Evolutionary conservation across 2,329 filamentous ascomycete species (phyloP).

Genomic region (Arachnopeziza araneosa): DNA sequence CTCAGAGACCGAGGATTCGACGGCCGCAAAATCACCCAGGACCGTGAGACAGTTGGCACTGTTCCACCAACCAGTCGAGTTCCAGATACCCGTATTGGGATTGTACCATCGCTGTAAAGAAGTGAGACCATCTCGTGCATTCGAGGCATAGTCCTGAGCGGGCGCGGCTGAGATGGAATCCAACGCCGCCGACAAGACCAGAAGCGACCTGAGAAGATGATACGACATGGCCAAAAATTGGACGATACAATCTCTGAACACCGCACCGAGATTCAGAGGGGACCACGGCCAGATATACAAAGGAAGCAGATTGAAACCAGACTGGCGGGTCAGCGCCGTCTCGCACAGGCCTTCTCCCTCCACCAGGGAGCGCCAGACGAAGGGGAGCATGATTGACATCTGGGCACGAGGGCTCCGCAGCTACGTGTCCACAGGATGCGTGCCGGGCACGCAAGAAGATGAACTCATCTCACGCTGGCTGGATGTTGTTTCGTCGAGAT

Average conservation of each 20-base stretch:
- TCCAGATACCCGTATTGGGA: constrained; percentile 53
- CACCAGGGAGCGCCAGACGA: not conserved
- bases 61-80: constrained; percentile 68
- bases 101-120: constrained; percentile 60
- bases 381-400: not conserved
- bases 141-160: constrained; percentile 12
- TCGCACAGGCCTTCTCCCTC: not conserved
- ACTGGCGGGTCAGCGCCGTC: not conserved
- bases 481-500: not conserved
- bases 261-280: not conserved
- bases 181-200: not conserved
- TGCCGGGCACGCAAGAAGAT: not conserved
- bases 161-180: not conserved
- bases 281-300: not conserved
- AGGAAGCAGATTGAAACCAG: not conserved
- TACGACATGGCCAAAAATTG: not conserved
- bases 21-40: constrained; percentile 44
- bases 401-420: not conserved
- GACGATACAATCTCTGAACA: not conserved
- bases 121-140: constrained; percentile 31
- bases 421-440: not conserved
- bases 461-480: not conserved
- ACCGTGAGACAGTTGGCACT: constrained; percentile 60
- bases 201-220: not conserved
- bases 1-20: constrained; percentile 31